Conservation (phyloP, 2,329 filamentous ascomycete genomes). For the Fusarium proliferatum region DNA sequence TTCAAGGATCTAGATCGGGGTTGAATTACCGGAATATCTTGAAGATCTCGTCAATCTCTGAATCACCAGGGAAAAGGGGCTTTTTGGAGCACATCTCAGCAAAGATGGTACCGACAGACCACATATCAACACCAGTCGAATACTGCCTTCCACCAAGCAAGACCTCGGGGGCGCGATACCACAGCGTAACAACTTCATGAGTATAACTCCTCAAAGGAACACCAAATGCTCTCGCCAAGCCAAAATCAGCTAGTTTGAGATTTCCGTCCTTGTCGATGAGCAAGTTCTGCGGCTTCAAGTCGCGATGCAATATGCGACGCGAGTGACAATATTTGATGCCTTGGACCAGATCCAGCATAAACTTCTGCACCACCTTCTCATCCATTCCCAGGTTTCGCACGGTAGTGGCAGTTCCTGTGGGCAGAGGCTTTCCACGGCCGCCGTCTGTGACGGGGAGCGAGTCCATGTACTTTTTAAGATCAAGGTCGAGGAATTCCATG, state of each 20-base stretch:
- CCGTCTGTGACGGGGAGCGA: constrained; percentile 85
- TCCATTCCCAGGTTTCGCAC: constrained; percentile 75
- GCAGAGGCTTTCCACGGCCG: constrained; percentile 85
- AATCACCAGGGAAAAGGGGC: constrained; percentile 91
- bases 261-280: constrained; percentile 89
- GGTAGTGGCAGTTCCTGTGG: constrained; percentile 72
- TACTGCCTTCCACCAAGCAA: constrained; percentile 91
- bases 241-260: constrained; percentile 90
- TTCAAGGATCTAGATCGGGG: neutral
- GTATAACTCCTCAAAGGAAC: constrained; percentile 92
- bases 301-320: constrained; percentile 86
- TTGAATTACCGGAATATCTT: constrained; percentile 75
- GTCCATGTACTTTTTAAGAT: constrained; percentile 98
- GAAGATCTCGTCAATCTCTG: constrained; percentile 64
- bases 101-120: constrained; percentile 94
- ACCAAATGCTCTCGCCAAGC: constrained; percentile 88
- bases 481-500: constrained; percentile 89
- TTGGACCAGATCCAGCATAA: constrained; percentile 88
- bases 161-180: constrained; percentile 93
- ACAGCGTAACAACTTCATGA: constrained; percentile 93
- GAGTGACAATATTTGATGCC: constrained; percentile 90
- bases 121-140: constrained; percentile 95
- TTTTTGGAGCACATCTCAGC: constrained; percentile 97
- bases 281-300: constrained; percentile 91
- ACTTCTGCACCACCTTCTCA: constrained; percentile 87